Conservation (phyloP, 805 yeast species). For the Candida caryicola region DNA sequence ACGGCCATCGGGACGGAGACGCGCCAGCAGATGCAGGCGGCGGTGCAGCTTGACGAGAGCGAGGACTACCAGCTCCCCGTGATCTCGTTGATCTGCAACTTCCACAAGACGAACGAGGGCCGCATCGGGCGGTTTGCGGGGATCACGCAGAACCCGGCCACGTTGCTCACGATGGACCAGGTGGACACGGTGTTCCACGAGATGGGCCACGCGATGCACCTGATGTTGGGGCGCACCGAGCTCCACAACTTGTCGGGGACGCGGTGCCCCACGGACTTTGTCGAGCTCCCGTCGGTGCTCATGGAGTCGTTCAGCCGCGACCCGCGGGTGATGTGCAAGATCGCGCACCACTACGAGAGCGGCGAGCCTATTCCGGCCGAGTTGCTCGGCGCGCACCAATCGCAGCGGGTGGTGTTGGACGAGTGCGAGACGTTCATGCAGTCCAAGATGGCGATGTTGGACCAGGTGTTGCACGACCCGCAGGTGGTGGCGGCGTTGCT, state of each 20-base stretch:
- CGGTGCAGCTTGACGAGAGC: constrained; percentile 41
- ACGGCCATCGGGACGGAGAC: constrained; percentile 32
- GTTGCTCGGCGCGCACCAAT: constrained; percentile 50
- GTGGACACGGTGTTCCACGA: constrained; percentile 95
- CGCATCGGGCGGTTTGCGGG: constrained; percentile 28
- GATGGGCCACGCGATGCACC: constrained; percentile 98
- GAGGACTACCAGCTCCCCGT: constrained; percentile 78
- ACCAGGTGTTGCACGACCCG: constrained; percentile 66
- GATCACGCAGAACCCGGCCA: constrained; percentile 30
- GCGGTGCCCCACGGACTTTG: constrained; percentile 93
- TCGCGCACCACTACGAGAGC: constrained; percentile 71
- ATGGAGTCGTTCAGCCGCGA: constrained; percentile 93
- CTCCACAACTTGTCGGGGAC: constrained; percentile 94
- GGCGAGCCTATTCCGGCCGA: constrained; percentile 55
- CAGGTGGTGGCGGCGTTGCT: constrained; percentile 9
- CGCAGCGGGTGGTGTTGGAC: constrained; percentile 51
- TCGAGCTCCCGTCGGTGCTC: constrained; percentile 91
- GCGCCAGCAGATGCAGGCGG: constrained; percentile 17
- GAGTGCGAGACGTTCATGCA: constrained; percentile 82
- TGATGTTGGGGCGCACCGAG: constrained; percentile 90
- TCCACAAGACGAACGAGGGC: constrained; percentile 40
- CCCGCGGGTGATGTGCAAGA: constrained; percentile 65
- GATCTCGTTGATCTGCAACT: constrained; percentile 85
- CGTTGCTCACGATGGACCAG: constrained; percentile 68
- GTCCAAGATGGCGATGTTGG: constrained; percentile 84